Conservation (phyloP, 495 filamentous ascomycete species). For the Penicillium canescens region DNA sequence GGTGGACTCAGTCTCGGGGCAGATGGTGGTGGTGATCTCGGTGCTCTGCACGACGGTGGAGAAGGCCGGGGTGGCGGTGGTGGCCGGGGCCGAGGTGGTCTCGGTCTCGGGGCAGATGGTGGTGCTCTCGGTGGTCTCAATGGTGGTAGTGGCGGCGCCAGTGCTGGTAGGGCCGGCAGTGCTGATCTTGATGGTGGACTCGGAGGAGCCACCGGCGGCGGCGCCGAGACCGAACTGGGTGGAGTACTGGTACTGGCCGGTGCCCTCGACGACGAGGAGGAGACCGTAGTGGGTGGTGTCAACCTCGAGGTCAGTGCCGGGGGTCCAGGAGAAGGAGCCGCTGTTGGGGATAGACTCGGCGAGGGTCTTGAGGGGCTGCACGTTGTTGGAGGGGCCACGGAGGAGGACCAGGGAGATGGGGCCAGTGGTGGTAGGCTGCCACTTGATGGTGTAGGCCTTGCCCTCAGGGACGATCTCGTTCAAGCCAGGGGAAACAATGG, state of each 20-base stretch:
- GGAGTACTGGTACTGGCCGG: slow-evolving; percentile 66
- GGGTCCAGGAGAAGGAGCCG: slow-evolving; percentile 60
- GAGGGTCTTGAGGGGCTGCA: slow-evolving; percentile 53
- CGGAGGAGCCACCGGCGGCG: slow-evolving; percentile 35
- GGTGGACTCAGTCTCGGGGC: slow-evolving; percentile 18
- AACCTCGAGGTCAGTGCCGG: slow-evolving; percentile 44
- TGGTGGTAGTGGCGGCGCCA: slow-evolving; percentile 20
- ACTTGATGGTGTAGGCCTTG: slow-evolving; percentile 60
- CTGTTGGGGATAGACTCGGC: slow-evolving; percentile 58
- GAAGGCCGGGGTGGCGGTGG: slow-evolving; percentile 7
- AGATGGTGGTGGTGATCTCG: slow-evolving; percentile 24
- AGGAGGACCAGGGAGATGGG: slow-evolving; percentile 63
- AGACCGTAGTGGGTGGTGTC: slow-evolving; percentile 63
- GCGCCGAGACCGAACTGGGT: slow-evolving; percentile 67
- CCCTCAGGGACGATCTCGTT: slow-evolving; percentile 55
- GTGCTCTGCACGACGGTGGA: background rate
- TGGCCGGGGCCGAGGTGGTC: slow-evolving; percentile 18
- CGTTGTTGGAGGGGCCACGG: slow-evolving; percentile 58
- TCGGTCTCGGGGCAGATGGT: slow-evolving; percentile 25
- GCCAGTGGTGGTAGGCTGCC: slow-evolving; percentile 48
- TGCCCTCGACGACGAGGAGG: slow-evolving; percentile 62
- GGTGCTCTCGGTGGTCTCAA: slow-evolving; percentile 21
- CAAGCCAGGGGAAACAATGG: slow-evolving; percentile 54
- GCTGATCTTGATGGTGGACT: slow-evolving; percentile 2
- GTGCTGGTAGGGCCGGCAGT: background rate